Evolutionary conservation across 2,329 filamentous ascomycete species (phyloP), one percentile per base, ranked within the genome.

Genomic region (Aspergillus fumigatiaffinis): DNA sequence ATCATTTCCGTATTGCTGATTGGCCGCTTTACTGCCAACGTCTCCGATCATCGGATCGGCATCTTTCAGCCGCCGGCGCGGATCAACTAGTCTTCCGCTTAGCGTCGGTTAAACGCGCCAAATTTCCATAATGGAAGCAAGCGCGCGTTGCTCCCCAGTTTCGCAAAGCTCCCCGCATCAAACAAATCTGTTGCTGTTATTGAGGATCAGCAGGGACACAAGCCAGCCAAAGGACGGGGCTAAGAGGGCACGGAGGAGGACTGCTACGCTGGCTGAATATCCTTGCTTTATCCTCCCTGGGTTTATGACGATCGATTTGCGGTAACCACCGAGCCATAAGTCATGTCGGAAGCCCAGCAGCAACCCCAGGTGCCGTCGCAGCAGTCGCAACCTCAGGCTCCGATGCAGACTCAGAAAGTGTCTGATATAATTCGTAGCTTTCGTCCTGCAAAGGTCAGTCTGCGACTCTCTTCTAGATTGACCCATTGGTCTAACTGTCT

Each of bases 401-500:
- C 64, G 25, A 65, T 65, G 32, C 61, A 66, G 56, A 83, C 82
- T 5, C 85, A 88, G 12, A 89, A 89, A 70, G 83, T 96, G 54
- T 82, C 85, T 67, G 91, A 96, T 68, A 82, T 94, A 64, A 87
- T 96, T 65, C 81, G 84, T 41, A 86, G 82, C 54, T 96, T 91
- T 71, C 83, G 90, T 52, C 91, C 93, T 7, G 88, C 88, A 50
- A 92, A 91, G 82, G 90, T 93, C 76, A 65, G 76, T 62, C 9
- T 17, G 48, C 9, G 48, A 23, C 4, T 20, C 17, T 42, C 25
- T 17, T 28, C 8, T 23, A 20, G 44, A 10, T 38, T 3, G 47
- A 47, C 12, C 48, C 50, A 46, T 21, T 38, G 44, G 32, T 21
- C 38, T 56, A 50, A 54, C 55, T 55, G 58, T 60, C 48, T 56